Conservation (phyloP, 129 eudicot species). For the Ambrosia artemisiifolia region DNA sequence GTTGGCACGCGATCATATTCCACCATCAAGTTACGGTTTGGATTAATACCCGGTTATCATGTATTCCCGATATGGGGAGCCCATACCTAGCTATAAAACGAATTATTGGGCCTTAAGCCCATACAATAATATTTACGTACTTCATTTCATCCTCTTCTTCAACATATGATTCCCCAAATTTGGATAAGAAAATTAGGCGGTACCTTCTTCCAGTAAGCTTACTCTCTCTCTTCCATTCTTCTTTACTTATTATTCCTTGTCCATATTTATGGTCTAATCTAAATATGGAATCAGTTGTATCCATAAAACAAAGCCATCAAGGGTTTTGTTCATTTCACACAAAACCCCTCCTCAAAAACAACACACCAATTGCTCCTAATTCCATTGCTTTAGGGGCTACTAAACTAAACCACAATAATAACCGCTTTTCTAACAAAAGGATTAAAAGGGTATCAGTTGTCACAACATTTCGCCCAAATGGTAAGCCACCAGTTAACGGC, state of each 20-base stretch:
- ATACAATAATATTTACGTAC: background rate
- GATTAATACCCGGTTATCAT: no score
- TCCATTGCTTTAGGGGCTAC: constrained; percentile 21
- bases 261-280: constrained; percentile 25
- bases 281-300: constrained; percentile 56
- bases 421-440: constrained; percentile 35
- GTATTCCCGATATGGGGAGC: no score
- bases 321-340: constrained; percentile 44
- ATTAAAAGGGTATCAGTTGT: constrained; percentile 38
- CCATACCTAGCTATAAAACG: no score
- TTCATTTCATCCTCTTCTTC: background rate
- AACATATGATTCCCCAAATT: constrained; percentile 9
- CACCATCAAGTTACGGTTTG: no score
- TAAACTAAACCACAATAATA: constrained; percentile 27
- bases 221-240: background rate
- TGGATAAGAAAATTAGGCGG: constrained; percentile 39
- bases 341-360: constrained; percentile 9
- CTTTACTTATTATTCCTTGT: background rate
- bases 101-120: background rate
- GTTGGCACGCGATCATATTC: no score
- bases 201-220: constrained; percentile 28
- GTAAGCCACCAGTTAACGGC: constrained; percentile 24
- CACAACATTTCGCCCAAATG: constrained; percentile 39
- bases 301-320: constrained; percentile 58
- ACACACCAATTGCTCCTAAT: constrained; percentile 25